Percentiles rank a stretch among this genome's conserved stretches.
Conservation (phyloP, 2,329 filamentous ascomycete species). For the Colletotrichum sansevieriae region DNA sequence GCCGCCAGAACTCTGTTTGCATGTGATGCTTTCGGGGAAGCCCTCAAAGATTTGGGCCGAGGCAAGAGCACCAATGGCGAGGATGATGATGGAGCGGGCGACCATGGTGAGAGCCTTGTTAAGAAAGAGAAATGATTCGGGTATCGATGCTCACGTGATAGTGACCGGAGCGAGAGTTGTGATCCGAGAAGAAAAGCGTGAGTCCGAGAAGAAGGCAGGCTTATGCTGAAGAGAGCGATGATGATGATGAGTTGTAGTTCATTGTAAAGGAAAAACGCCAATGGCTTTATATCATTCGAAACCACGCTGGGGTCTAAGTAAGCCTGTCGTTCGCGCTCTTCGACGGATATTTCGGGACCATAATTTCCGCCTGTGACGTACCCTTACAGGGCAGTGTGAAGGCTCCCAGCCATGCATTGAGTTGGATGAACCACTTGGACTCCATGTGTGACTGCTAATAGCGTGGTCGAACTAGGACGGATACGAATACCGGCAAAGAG, state of each 20-base stretch:
- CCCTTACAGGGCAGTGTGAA: not conserved
- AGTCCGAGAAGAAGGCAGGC: not conserved
- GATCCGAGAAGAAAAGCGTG: not conserved
- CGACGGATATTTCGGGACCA: not conserved
- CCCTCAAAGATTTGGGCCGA: conserved; percentile 12
- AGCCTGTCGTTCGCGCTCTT: not conserved
- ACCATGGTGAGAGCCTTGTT: conserved; percentile 1
- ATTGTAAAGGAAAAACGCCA: not conserved
- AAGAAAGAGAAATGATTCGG: not conserved
- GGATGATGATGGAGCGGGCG: conserved; percentile 4
- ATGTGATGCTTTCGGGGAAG: conserved; percentile 15
- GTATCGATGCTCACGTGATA: not conserved
- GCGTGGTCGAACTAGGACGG: not conserved
- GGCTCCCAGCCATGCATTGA: not conserved
- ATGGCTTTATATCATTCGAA: not conserved
- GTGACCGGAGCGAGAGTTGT: not conserved
- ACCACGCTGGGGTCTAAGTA: not conserved
- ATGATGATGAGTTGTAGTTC: not conserved
- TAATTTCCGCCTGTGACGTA: not conserved
- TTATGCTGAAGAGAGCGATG: not conserved
- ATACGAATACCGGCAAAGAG: not conserved
- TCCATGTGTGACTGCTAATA: not conserved
- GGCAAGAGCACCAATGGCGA: conserved; percentile 12
- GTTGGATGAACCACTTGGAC: not conserved
- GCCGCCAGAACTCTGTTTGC: conserved; percentile 9